Conservation (phyloP, 768 basidiomycete genomes). For the Thelephora ganbajun region DNA sequence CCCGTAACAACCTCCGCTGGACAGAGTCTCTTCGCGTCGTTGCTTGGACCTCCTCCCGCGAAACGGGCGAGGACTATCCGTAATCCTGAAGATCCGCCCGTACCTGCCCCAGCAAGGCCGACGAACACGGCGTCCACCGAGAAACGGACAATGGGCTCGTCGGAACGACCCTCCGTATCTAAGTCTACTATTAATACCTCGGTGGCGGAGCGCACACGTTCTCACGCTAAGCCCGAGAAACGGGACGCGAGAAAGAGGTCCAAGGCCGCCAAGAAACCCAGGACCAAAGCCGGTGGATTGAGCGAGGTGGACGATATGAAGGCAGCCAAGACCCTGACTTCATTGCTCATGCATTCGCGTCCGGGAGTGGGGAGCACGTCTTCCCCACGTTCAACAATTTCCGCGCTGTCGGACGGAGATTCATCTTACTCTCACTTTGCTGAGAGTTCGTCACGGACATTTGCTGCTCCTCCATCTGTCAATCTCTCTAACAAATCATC, state of each 20-base stretch:
- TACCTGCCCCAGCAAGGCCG: constrained; percentile 29
- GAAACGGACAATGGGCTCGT: not conserved
- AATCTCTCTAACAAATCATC: constrained; percentile 22
- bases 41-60: constrained; percentile 62
- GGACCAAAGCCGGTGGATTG: constrained; percentile 15
- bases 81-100: constrained; percentile 56
- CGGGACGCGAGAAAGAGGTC: constrained; percentile 6
- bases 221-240: not conserved
- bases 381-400: constrained; percentile 60
- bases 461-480: constrained; percentile 24
- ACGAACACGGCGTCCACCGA: constrained; percentile 6
- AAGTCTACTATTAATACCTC: constrained; percentile 8
- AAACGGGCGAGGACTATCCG: constrained; percentile 73
- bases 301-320: constrained; percentile 62
- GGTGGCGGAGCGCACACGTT: constrained; percentile 10
- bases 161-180: constrained; percentile 3
- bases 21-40: constrained; percentile 58
- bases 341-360: constrained; percentile 49
- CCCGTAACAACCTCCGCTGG: constrained; percentile 23
- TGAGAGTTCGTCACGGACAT: constrained; percentile 51
- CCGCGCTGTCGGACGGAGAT: constrained; percentile 51
- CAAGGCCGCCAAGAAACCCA: constrained; percentile 6
- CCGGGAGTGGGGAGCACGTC: constrained; percentile 42
- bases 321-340: constrained; percentile 69
- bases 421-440: constrained; percentile 54